Evolutionary conservation across 192 early-diverging fungal genomes (phyloP), one percentile per base, ranked within the genome.

Genomic region (Backusella sp.): DNA sequence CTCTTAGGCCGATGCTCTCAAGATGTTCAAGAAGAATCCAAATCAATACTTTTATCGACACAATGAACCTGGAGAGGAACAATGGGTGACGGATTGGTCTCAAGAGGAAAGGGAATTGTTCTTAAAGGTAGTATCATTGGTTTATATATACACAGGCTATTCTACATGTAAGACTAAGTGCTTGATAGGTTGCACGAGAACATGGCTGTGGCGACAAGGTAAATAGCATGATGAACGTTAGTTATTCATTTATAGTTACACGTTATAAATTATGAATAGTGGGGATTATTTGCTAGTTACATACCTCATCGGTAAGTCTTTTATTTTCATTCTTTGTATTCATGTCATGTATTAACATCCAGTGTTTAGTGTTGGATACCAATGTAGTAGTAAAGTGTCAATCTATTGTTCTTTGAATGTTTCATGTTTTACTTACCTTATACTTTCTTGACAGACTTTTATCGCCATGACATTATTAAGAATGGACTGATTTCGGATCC

Each of bases 1-100:
- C 5, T 44, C 1, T 0, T 37, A 83, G 74, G 76, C 79, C 28
- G 82, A 90, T 7, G 85, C 92, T 11, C 89, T 89, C n/a, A 87
- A 88, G 77, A 73, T 92, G 79, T 86, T 93, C 68, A 89, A 89
- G 74, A 94, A 94, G 78, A 94, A 94, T 66, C 92, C 92, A 6
- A 94, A 94, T 73, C 87, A 89, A 17, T 94, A 91, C 52, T 94
- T 94, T 75, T 94, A 94, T 79, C 78, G 92, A 14, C 91, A 94
- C 71, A 91, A 89, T 17, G 92, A 92, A 70, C 92, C 92, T 17
- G 90, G 91, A 19, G 84, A 87, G 82, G 89, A 90, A 59, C 91
- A 94, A 77, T 91, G 89, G 91, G 90, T 88, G 4, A 91, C 91
- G 8, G 92, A 94, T 73, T 94, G 92, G 92, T 90, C 89, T 6